Conservation (phyloP, 495 filamentous ascomycete genomes). For the Daldinia vernicosa region DNA sequence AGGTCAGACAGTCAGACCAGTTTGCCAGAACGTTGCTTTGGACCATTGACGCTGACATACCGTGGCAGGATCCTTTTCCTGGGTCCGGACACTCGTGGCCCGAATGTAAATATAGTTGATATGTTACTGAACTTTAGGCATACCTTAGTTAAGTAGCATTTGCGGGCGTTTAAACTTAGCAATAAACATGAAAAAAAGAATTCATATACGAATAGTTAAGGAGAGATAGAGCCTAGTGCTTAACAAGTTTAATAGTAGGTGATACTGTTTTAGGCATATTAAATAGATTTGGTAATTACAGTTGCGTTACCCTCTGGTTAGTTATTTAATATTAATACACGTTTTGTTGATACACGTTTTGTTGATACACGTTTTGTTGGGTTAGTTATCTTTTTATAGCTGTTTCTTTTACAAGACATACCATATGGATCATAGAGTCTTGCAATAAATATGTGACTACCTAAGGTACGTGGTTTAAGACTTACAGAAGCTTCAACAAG, state of each 20-base stretch:
- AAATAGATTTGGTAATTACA: background rate
- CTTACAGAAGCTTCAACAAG: too few relatives aligned
- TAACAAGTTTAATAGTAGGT: background rate
- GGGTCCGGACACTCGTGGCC: background rate
- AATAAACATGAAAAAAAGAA: background rate
- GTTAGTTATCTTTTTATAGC: too few relatives aligned
- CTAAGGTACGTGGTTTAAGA: too few relatives aligned
- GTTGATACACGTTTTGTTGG: too few relatives aligned
- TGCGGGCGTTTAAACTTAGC: background rate
- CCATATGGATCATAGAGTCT: too few relatives aligned
- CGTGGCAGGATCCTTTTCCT: conserved; percentile 3
- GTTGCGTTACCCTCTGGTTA: too few relatives aligned
- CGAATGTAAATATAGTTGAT: conserved; percentile 4
- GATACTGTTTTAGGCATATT: background rate
- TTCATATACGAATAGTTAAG: background rate
- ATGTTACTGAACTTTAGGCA: background rate
- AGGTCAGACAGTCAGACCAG: conserved; percentile 22
- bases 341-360: too few relatives aligned
- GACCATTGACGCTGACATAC: conserved; percentile 18
- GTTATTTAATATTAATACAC: too few relatives aligned
- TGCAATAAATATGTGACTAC: too few relatives aligned
- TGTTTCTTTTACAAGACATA: too few relatives aligned
- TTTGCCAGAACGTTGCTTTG: conserved; percentile 7
- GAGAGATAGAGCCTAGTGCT: background rate
- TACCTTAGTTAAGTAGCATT: conserved; percentile 2